Conservation (phyloP, 768 basidiomycete genomes). For the Mycena leptocephala region DNA sequence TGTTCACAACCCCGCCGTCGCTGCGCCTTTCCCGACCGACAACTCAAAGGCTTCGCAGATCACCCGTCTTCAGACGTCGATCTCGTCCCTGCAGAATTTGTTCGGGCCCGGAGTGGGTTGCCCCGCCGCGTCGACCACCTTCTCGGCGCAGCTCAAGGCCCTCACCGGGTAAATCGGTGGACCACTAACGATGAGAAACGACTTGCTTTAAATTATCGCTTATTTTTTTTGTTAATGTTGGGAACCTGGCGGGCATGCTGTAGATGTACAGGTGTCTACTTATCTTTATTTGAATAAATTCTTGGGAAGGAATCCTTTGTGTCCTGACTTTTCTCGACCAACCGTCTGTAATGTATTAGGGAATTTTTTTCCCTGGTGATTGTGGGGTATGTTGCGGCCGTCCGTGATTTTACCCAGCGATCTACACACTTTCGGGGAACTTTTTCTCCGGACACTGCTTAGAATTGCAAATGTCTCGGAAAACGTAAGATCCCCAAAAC, state of each 20-base stretch:
- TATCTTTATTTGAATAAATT: neutral
- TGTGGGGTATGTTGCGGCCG: too few relatives aligned
- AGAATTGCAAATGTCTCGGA: neutral
- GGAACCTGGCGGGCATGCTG: neutral
- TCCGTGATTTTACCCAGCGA: neutral
- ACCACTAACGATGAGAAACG: neutral
- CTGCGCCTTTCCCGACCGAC: slow-evolving; percentile 76
- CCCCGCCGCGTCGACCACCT: slow-evolving; percentile 77
- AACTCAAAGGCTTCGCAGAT: slow-evolving; percentile 66
- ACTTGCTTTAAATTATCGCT: neutral
- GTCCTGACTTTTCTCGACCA: too few relatives aligned
- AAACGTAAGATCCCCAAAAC: slow-evolving; percentile 18
- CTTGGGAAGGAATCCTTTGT: neutral
- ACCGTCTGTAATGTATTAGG: too few relatives aligned
- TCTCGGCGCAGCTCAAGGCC: slow-evolving; percentile 20
- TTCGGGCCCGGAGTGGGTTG: slow-evolving; percentile 79
- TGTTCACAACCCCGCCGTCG: slow-evolving; percentile 69
- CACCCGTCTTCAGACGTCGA: slow-evolving; percentile 71
- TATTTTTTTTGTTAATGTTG: neutral
- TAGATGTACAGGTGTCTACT: neutral
- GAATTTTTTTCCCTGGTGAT: too few relatives aligned
- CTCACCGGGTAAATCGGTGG: neutral
- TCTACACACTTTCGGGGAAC: neutral
- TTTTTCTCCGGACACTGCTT: neutral
- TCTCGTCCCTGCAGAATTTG: slow-evolving; percentile 83